Evolutionary conservation across 768 basidiomycete genomes (phyloP).

Genomic region (Rhizopogon rudus): DNA sequence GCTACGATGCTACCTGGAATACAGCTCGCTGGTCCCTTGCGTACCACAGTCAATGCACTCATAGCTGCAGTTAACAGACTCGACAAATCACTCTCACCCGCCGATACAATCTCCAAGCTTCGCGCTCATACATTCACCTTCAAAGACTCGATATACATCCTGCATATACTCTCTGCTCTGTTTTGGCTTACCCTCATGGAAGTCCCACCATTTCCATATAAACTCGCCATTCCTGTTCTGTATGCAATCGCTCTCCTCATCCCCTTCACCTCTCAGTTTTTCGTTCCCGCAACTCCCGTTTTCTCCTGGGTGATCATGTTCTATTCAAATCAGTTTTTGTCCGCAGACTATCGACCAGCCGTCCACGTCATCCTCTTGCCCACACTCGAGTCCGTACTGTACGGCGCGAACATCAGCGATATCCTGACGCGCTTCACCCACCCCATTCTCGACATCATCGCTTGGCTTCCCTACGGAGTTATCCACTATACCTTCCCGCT

Average conservation of each 20-base stretch:
- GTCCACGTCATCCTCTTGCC: conserved; percentile 93
- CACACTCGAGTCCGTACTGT: conserved; percentile 90
- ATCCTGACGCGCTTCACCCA: conserved; percentile 94
- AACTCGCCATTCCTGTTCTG: conserved; percentile 71
- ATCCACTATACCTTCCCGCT: conserved; percentile 87
- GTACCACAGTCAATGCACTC: conserved; percentile 38
- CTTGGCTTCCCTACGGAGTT: conserved; percentile 97
- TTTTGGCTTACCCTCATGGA: conserved; percentile 77
- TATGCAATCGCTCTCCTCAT: conserved; percentile 68
- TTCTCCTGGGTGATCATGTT: conserved; percentile 84
- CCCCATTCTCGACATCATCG: conserved; percentile 85
- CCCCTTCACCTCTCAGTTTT: conserved; percentile 87
- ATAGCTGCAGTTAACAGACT: conserved; percentile 59
- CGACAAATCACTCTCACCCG: conserved; percentile 73
- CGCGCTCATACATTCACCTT: conserved; percentile 49
- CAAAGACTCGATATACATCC: conserved; percentile 57
- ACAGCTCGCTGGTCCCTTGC: conserved; percentile 2
- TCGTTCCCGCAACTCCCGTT: conserved; percentile 83
- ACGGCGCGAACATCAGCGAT: conserved; percentile 97
- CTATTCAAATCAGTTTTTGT: conserved; percentile 86
- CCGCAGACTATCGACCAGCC: conserved; percentile 64
- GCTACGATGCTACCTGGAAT: conserved; percentile 2
- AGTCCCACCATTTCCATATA: conserved; percentile 62
- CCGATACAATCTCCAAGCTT: conserved; percentile 57
- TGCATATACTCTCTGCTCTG: conserved; percentile 55